Percentiles rank a stretch among this genome's conserved stretches.
Evolutionary conservation across 768 basidiomycete species (phyloP).

Genomic region (Guyanaporus albipodus): DNA sequence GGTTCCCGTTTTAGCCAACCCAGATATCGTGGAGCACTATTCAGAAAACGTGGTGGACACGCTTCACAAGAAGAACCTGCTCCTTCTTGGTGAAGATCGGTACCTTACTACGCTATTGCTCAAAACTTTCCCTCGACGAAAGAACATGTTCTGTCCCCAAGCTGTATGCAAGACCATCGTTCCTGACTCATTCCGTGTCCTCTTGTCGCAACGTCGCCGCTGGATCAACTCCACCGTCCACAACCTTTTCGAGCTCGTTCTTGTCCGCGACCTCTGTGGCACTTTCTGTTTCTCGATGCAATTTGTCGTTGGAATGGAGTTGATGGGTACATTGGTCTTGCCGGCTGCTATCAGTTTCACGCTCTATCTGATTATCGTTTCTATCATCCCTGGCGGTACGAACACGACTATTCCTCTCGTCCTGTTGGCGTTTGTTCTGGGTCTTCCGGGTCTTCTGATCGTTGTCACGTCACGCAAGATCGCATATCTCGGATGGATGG

Average conservation of each 20-base stretch:
- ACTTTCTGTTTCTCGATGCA: slow-evolving; percentile 99
- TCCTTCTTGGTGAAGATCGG: slow-evolving; percentile 98
- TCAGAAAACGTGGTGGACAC: slow-evolving; percentile 99
- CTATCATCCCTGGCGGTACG: slow-evolving; percentile 76
- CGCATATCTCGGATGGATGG: slow-evolving; percentile 96
- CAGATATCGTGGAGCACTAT: slow-evolving; percentile 97
- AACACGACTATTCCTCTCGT: slow-evolving; percentile 88
- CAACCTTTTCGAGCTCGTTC: slow-evolving; percentile 90
- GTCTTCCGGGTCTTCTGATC: slow-evolving; percentile 92
- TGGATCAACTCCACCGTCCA: slow-evolving; percentile 99
- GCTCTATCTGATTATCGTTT: slow-evolving; percentile 83
- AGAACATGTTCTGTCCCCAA: slow-evolving; percentile 98
- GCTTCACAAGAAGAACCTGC: slow-evolving; percentile 97
- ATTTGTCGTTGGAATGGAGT: slow-evolving; percentile 98
- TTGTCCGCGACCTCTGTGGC: slow-evolving; percentile 97
- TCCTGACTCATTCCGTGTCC: slow-evolving; percentile 90
- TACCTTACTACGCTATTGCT: slow-evolving; percentile 96
- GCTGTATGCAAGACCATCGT: slow-evolving; percentile 99
- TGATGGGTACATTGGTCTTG: slow-evolving; percentile 92
- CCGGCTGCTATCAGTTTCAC: slow-evolving; percentile 99
- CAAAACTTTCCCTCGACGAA: slow-evolving; percentile 99
- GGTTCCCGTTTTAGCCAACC: slow-evolving; percentile 98
- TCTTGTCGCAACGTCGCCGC: slow-evolving; percentile 93
- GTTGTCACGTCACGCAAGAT: slow-evolving; percentile 94
- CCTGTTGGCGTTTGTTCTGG: slow-evolving; percentile 89